phyloP scores from a whole-genome alignment of 2,329 filamentous ascomycete genomes.

The Cadophora malorum region DNA sequence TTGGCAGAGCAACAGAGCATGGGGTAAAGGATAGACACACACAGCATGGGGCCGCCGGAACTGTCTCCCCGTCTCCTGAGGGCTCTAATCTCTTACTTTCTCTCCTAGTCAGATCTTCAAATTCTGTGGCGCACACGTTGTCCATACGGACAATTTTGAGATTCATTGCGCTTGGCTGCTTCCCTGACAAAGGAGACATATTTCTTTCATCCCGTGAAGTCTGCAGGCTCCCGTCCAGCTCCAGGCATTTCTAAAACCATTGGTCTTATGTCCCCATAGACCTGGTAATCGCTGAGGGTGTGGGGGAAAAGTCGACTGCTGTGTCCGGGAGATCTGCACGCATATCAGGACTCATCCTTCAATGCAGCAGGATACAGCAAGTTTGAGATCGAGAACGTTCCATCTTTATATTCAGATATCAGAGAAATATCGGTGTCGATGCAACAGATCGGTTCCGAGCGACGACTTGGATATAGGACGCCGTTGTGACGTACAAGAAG shows the following conservation, averaged over 20 bases:
- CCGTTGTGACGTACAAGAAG: not conserved
- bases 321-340: conserved; percentile 21
- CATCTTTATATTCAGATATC: not conserved
- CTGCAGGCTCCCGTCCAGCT: conserved; percentile 30
- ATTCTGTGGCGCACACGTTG: conserved; percentile 33
- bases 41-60: conserved; percentile 32
- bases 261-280: conserved; percentile 27
- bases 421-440: conserved; percentile 8
- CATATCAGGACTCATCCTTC: not conserved
- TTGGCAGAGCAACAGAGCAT: conserved; percentile 14
- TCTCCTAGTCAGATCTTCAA: conserved; percentile 21
- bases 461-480: not conserved
- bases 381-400: conserved; percentile 9
- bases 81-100: conserved; percentile 16
- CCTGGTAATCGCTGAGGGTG: conserved; percentile 32
- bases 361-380: not conserved
- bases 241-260: conserved; percentile 13
- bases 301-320: conserved; percentile 16
- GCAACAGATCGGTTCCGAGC: not conserved
- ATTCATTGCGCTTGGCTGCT: conserved; percentile 28
- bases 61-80: conserved; percentile 29
- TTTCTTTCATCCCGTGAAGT: conserved; percentile 22
- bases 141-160: conserved; percentile 32
- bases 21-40: conserved; percentile 22
- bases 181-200: conserved; percentile 29